Conservation (phyloP, 176 grass and related monocot species). For the Typha latifolia region DNA sequence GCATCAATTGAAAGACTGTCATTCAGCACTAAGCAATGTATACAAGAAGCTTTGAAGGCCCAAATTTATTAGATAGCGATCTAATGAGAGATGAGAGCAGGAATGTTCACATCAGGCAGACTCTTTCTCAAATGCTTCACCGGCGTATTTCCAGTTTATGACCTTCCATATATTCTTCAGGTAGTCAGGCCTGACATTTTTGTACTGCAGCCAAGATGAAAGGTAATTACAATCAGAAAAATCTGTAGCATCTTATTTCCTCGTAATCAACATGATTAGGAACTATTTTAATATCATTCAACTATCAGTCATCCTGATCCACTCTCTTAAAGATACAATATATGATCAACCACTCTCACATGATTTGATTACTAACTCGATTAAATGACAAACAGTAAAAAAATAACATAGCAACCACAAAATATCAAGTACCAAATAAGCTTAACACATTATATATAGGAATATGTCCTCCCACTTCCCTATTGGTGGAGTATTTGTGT, state of each 20-base stretch:
- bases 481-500: not conserved
- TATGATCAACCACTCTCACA: too few species aligned
- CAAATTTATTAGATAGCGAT: too few species aligned
- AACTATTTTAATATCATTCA: too few species aligned
- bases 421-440: not conserved
- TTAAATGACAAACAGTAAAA: too few species aligned
- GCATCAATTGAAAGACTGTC: too few species aligned
- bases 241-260: too few species aligned
- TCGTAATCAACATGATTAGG: too few species aligned
- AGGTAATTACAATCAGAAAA: not conserved
- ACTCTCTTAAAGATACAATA: too few species aligned
- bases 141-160: conserved; percentile 91
- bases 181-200: conserved; percentile 92
- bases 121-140: conserved; percentile 55
- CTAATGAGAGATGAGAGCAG: not conserved
- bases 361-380: too few species aligned
- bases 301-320: too few species aligned
- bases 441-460: not conserved
- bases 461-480: not conserved
- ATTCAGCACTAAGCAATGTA: too few species aligned
- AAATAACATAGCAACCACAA: not conserved
- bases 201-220: conserved; percentile 52
- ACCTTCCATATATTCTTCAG: conserved; percentile 95
- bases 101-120: conserved; percentile 27
- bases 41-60: too few species aligned